phyloP scores from a whole-genome alignment of 2,329 filamentous ascomycete genomes.

The Scedosporium apiospermum region DNA sequence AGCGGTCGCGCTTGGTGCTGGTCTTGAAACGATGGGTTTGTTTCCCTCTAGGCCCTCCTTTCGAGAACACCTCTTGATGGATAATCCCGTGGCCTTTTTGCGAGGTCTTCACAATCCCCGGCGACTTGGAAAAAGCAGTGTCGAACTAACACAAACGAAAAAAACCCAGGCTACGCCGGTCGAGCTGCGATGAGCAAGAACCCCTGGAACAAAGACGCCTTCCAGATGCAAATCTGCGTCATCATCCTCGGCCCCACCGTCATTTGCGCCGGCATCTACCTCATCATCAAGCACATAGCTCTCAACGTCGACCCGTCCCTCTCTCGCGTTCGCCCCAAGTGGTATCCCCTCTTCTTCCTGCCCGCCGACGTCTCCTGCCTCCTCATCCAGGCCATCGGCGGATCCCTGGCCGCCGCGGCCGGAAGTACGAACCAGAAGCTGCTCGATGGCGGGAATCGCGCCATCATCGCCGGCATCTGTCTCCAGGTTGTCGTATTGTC shows the following conservation, averaged over 20 bases:
- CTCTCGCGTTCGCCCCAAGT: conserved; percentile 40
- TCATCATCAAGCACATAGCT: conserved; percentile 52
- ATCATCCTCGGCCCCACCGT: conserved; percentile 52
- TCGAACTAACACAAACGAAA: not conserved
- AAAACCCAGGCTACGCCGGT: conserved; percentile 37
- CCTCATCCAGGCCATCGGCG: conserved; percentile 48
- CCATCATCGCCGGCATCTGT: conserved; percentile 44
- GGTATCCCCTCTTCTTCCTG: conserved; percentile 49
- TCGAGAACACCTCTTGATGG: not conserved
- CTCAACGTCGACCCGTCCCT: conserved; percentile 36
- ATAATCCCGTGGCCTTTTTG: not conserved
- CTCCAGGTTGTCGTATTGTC: conserved; percentile 42
- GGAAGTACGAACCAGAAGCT: conserved; percentile 27
- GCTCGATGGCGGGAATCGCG: conserved; percentile 35
- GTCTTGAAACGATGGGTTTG: conserved; percentile 42
- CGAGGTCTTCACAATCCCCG: not conserved
- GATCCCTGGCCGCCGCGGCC: conserved; percentile 42
- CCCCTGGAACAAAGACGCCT: conserved; percentile 44
- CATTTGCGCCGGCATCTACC: conserved; percentile 53
- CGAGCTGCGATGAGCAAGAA: conserved; percentile 40
- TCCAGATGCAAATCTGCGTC: conserved; percentile 49
- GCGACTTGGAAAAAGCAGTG: not conserved
- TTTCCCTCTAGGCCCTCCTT: conserved; percentile 1
- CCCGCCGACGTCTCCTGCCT: conserved; percentile 49
- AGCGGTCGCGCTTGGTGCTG: conserved; percentile 37